These are phyloP conservation scores for Podospora didyma DNA, from an alignment of 495 filamentous ascomycete species.

Conservation along the genomic window DNA sequence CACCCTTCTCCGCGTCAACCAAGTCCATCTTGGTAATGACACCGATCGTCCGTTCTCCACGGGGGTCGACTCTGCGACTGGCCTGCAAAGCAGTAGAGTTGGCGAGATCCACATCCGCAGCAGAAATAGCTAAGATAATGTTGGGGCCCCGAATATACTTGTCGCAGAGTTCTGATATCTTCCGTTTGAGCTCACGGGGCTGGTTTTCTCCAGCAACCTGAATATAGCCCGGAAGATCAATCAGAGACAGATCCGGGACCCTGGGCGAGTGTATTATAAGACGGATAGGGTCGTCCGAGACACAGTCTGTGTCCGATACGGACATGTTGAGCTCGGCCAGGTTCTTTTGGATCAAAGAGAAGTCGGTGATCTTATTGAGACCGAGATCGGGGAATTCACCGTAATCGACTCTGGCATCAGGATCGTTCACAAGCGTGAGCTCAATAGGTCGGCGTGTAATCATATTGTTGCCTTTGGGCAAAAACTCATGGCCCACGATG, in stretches of 20 bases:
- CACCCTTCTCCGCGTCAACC: constrained; percentile 77
- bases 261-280: constrained; percentile 91
- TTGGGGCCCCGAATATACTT: constrained; percentile 97
- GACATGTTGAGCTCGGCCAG: constrained; percentile 93
- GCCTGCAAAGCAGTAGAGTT: constrained; percentile 93
- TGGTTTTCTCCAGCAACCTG: constrained; percentile 91
- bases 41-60: constrained; percentile 93
- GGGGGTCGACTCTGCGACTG: constrained; percentile 85
- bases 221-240: constrained; percentile 96
- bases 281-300: constrained; percentile 95
- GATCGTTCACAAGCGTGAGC: constrained; percentile 93
- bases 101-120: constrained; percentile 93
- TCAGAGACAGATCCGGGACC: constrained; percentile 92
- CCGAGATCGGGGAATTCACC: constrained; percentile 95
- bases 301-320: constrained; percentile 83
- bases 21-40: constrained; percentile 99
- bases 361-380: constrained; percentile 87
- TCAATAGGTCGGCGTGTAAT: constrained; percentile 95
- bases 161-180: constrained; percentile 94
- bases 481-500: constrained; percentile 95
- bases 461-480: constrained; percentile 98
- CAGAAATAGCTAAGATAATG: constrained; percentile 94
- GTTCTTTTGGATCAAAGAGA: constrained; percentile 85
- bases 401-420: constrained; percentile 84
- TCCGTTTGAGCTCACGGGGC: constrained; percentile 85